Base-by-base conservation (phyloP, 1,139 yeast genomes). In the Nadsonia starkeyi-henricii region DNA sequence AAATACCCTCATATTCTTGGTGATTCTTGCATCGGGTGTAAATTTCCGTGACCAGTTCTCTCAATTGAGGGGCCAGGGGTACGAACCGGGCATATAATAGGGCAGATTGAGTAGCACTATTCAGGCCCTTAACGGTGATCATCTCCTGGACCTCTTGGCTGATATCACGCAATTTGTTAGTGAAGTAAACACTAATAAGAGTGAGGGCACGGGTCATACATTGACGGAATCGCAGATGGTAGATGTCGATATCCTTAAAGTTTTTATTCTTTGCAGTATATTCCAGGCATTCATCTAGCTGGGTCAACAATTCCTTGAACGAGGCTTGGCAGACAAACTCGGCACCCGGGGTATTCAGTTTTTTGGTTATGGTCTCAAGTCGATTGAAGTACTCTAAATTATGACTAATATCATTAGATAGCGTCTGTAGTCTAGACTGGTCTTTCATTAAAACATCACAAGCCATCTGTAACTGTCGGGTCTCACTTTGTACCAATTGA, bases 181-280 rank as follows among this genome's bases (percentile, higher is more conserved):
- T 72, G 51, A 85, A 67, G 59, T 79, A 85, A 56, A 81, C 84
- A 54, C 81, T 75, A 20, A 86, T 76, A 54, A 91, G 69, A 0
- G 94, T 79, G 50, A 88, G 71, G 0, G 95, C 81, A 52, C 96
- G 74, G 1, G 93, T 81, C 75, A 88, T 73, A 59, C 96, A 85
- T 57, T 85, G 95, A 52, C 86, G 75, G 64, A 85, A 85, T 52
- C 91, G 73, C 55, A 81, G 77, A 44, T 74, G 74, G 62, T 85
- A 88, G 2, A 77, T 60, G 37, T 81, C 94, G 18, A 79, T 70
- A 51, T 88, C 95, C 58, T 75, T 79, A 58, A 82, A 82, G 41
- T 74, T 71, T 1, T 73, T 68, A 54, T 75, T 73, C 1, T 59
- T 59, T 17, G 69, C 66, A 7, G 78, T 67, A 57, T 77, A 80